Percentiles rank a stretch among this genome's conserved stretches.
These are phyloP conservation scores for Yarrowia bubula DNA, from an alignment of 805 yeast species.

Conservation along the genomic window DNA sequence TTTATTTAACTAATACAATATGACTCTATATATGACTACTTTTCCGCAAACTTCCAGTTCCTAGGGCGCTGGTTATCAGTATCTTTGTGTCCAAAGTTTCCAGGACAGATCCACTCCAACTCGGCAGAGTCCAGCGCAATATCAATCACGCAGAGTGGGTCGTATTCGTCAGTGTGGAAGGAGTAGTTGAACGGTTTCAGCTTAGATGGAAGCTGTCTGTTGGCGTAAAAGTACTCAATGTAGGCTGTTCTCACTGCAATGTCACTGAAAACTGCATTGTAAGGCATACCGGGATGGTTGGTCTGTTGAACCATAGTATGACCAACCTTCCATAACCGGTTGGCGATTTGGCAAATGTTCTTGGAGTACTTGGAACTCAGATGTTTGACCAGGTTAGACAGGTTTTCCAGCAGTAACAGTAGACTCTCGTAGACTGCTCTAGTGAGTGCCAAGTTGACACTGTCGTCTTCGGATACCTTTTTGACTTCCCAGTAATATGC, in stretches of 20 bases:
- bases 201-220: neutral
- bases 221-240: slow-evolving; percentile 19
- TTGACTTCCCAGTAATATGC: neutral
- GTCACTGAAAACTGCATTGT: slow-evolving; percentile 14
- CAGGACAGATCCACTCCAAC: slow-evolving; percentile 9
- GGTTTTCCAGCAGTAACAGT: neutral
- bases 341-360: slow-evolving; percentile 1
- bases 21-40: neutral
- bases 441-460: neutral
- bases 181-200: slow-evolving; percentile 5
- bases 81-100: slow-evolving; percentile 7
- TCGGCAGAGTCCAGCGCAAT: slow-evolving; percentile 7
- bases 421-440: slow-evolving; percentile 14
- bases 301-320: neutral
- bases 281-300: neutral
- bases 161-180: neutral
- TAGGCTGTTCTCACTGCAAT: slow-evolving; percentile 1
- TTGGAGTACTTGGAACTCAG: neutral
- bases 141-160: neutral
- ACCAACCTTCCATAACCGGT: neutral
- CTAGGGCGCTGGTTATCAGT: neutral
- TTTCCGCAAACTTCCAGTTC: slow-evolving; percentile 10
- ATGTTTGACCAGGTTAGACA: neutral
- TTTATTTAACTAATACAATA: slow-evolving; percentile 4
- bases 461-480: neutral